Evolutionary conservation across 2,329 filamentous ascomycete genomes (phyloP).

Genomic region (Sphaerulina populicola): DNA sequence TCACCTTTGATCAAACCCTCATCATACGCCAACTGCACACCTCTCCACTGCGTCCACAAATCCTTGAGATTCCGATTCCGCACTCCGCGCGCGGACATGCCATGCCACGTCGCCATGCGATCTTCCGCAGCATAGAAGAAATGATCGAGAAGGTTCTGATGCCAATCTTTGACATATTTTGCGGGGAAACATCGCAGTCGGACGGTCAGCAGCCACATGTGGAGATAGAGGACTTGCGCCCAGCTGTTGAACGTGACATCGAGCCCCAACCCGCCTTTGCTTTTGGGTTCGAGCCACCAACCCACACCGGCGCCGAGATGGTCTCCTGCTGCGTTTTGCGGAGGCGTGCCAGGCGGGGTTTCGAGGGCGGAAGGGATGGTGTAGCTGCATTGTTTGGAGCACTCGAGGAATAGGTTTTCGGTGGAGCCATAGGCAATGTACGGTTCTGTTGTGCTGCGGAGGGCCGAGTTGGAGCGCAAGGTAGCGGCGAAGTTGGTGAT

Average conservation of each 20-base stretch:
- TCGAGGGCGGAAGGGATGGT: constrained; percentile 56
- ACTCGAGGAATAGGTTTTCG: constrained; percentile 68
- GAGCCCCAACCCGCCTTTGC: constrained; percentile 50
- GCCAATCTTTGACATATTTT: constrained; percentile 64
- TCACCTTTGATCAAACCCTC: constrained; percentile 71
- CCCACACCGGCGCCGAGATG: constrained; percentile 67
- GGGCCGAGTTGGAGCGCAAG: constrained; percentile 26
- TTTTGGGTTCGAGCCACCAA: constrained; percentile 64
- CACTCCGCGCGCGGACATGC: constrained; percentile 48
- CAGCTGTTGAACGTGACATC: constrained; percentile 86
- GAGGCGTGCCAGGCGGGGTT: constrained; percentile 58
- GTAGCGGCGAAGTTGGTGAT: constrained; percentile 24
- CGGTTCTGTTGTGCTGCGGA: constrained; percentile 46
- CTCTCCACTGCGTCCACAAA: constrained; percentile 87
- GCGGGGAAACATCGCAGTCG: constrained; percentile 70
- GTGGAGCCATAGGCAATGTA: constrained; percentile 76
- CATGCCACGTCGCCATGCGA: constrained; percentile 73
- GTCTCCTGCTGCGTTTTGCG: constrained; percentile 67
- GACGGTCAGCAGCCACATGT: constrained; percentile 85
- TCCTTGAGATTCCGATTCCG: constrained; percentile 66
- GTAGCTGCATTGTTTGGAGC: constrained; percentile 66
- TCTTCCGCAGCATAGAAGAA: constrained; percentile 87
- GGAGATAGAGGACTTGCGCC: constrained; percentile 92
- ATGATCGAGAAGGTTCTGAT: constrained; percentile 86
- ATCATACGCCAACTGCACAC: constrained; percentile 73